Percentiles rank a stretch among this genome's conserved stretches.
These are phyloP conservation scores for Chaetoscypha palmicola DNA, from an alignment of 2,329 filamentous ascomycete species.

Conservation along the genomic window DNA sequence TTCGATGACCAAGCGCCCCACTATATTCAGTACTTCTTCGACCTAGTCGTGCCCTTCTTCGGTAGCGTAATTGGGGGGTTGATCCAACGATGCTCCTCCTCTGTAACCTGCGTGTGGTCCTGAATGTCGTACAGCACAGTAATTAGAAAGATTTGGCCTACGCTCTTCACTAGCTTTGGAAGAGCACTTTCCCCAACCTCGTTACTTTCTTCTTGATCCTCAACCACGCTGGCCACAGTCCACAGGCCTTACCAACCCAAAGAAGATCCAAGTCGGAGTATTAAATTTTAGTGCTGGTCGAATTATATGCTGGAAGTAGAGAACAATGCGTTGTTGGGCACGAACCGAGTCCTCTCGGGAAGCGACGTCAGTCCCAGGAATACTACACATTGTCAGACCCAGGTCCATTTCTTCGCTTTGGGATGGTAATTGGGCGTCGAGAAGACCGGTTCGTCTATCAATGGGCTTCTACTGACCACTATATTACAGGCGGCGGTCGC, in stretches of 20 bases:
- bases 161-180: too few relatives aligned
- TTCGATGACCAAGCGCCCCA: too few relatives aligned
- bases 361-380: conserved; percentile 11
- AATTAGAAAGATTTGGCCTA: too few relatives aligned
- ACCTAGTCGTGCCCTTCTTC: too few relatives aligned
- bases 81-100: too few relatives aligned
- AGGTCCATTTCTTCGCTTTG: conserved; percentile 5
- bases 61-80: too few relatives aligned
- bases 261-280: background rate
- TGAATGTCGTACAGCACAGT: too few relatives aligned
- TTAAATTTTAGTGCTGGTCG: conserved; percentile 1
- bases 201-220: too few relatives aligned
- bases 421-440: conserved; percentile 5
- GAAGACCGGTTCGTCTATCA: background rate
- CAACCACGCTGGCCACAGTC: too few relatives aligned
- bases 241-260: background rate
- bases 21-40: too few relatives aligned
- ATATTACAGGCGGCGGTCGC: conserved; percentile 26
- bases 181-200: background rate
- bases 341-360: background rate
- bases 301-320: conserved; percentile 4
- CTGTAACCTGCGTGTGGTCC: too few relatives aligned
- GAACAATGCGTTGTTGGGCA: conserved; percentile 1
- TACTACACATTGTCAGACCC: conserved; percentile 26
- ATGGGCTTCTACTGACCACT: conserved; percentile 28